A percentile compares a stretch with the other conserved stretches of the same genome.
Evolutionary conservation across 2,329 filamentous ascomycete species (phyloP).

Genomic region (Lasiodiplodia theobromae): DNA sequence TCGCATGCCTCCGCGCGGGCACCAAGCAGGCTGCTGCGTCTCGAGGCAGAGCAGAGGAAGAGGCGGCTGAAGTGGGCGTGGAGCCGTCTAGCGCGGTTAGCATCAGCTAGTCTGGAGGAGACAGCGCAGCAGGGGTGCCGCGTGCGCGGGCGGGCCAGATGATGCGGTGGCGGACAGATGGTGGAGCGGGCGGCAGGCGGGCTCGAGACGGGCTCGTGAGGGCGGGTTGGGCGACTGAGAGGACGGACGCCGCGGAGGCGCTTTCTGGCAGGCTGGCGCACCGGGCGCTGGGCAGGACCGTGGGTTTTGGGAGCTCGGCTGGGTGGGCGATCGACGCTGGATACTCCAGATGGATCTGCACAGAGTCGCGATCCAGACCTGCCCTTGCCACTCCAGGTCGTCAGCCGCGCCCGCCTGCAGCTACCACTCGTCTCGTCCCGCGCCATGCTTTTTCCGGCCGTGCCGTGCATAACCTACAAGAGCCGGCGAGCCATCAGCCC

Average conservation of each 20-base stretch:
- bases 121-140: slow-evolving; percentile 13
- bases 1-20: slow-evolving; percentile 15
- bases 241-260: background rate
- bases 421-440: background rate
- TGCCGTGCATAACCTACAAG: background rate
- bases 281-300: background rate
- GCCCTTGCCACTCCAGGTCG: slow-evolving; percentile 11
- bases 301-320: slow-evolving; percentile 14
- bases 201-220: background rate
- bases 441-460: background rate
- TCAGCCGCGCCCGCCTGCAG: background rate
- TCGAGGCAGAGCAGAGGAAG: too few species aligned
- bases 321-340: slow-evolving; percentile 5
- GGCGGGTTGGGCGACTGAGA: background rate
- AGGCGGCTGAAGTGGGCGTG: background rate
- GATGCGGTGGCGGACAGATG: slow-evolving; percentile 4
- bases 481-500: background rate
- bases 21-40: slow-evolving; percentile 1
- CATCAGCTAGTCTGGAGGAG: slow-evolving; percentile 6
- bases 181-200: background rate
- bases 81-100: slow-evolving; percentile 9
- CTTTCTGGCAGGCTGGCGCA: background rate
- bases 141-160: slow-evolving; percentile 10
- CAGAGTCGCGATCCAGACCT: slow-evolving; percentile 12
- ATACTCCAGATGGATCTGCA: slow-evolving; percentile 23